These are phyloP conservation scores for Chenopodium suecicum DNA, from an alignment of 148 eudicot genomes.

Conservation along the genomic window DNA sequence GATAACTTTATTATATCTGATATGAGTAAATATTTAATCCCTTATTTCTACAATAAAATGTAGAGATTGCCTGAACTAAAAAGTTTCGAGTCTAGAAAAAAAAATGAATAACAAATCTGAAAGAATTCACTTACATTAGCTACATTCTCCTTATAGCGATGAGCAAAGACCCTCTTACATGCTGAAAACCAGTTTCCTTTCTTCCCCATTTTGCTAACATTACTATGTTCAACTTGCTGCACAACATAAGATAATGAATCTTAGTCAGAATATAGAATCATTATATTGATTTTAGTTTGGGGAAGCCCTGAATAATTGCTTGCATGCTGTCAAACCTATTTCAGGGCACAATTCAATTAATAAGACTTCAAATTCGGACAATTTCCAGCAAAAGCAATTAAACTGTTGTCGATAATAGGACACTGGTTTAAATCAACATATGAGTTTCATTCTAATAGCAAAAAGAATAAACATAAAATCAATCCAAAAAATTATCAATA, in stretches of 20 bases:
- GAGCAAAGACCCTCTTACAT: slow-evolving; percentile 71
- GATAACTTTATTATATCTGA: too few species aligned
- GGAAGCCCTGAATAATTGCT: slow-evolving; percentile 60
- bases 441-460: slow-evolving; percentile 40
- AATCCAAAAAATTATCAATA: too few species aligned
- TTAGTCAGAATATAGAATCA: not conserved
- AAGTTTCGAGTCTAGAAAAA: not conserved
- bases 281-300: slow-evolving; percentile 51
- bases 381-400: slow-evolving; percentile 61
- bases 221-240: slow-evolving; percentile 46
- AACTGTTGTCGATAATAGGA: slow-evolving; percentile 66
- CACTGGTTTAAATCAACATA: slow-evolving; percentile 66
- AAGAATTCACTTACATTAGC: slow-evolving; percentile 51
- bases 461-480: too few species aligned
- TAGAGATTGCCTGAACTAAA: not conserved
- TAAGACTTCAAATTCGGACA: slow-evolving; percentile 67
- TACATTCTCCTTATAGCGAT: slow-evolving; percentile 75
- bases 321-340: slow-evolving; percentile 62
- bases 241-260: slow-evolving; percentile 8
- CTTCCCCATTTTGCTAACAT: slow-evolving; percentile 92
- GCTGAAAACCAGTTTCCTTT: slow-evolving; percentile 99
- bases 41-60: not conserved
- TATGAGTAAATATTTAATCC: not conserved
- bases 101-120: not conserved
- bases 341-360: slow-evolving; percentile 65